Evolutionary conservation across 305 asterid species (phyloP), one percentile per base, ranked within the genome.

Genomic region (Rubia tinctorum): DNA sequence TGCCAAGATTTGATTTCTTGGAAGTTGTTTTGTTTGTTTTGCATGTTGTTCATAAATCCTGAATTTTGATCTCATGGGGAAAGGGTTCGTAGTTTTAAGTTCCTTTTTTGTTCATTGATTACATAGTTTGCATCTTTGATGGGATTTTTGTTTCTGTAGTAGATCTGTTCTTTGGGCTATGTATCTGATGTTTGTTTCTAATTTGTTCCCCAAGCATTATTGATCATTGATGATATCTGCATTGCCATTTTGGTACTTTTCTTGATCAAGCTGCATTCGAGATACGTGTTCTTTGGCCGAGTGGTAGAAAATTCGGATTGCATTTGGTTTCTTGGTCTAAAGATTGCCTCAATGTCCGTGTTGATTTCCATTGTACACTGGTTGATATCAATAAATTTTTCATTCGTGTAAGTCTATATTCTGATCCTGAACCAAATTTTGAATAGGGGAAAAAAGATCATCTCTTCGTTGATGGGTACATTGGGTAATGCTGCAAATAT

Each of bases 401-500:
- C n/a, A 17, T n/a, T 64, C 47, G 39, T 39, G 6, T 1, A 14
- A 39, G 43, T n/a, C 69, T 9, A 8, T 39, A 39, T 6, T 6
- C 4, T 45, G 23, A 18, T 66, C 23, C 34, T 66, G 69, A 66
- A 66, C 69, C 27, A 7, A 3, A 2, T 66, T 42, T 80, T 76
- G 17, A 80, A 49, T 74, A 82, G 88, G 81, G 74, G 75, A 15
- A 25, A 75, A 76, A 75, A 71, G 76, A 64, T 68, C 60, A 20
- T 12, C 66, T 49, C 58, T 39, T 63, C 68, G 49, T 49, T 64
- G 55, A 93, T 91, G 98, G 74, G 94, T 68, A 81, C 88, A 37
- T 83, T 93, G 84, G 91, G 96, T 59, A 88, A 84, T 79, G 83
- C 96, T n/a, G 84, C 96, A 60, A 93, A 93, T 78, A 87, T 93